Evolutionary conservation across 768 basidiomycete species (phyloP).

Genomic region (Stropharia rugosoannulata): DNA sequence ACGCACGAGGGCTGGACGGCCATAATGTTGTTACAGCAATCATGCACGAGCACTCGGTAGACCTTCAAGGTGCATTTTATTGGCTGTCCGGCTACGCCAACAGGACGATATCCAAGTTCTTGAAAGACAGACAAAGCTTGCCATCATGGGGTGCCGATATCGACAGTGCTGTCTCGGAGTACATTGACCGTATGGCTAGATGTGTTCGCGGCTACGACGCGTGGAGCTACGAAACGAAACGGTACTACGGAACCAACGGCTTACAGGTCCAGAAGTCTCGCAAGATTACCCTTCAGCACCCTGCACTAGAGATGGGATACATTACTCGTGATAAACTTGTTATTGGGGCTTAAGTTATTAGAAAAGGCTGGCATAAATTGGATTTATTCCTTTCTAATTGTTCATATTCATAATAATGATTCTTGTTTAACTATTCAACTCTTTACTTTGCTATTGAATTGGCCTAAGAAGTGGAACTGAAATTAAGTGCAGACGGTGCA

Average conservation of each 20-base stretch:
- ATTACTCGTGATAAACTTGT: slow-evolving; percentile 16
- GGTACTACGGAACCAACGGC: slow-evolving; percentile 37
- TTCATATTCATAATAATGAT: no score
- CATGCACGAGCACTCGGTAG: slow-evolving; percentile 42
- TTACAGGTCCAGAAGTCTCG: slow-evolving; percentile 12
- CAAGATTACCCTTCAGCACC: slow-evolving; percentile 13
- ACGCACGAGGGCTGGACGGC: slow-evolving; percentile 29
- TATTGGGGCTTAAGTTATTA: not conserved
- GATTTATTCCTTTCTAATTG: not conserved
- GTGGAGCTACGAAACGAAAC: slow-evolving; percentile 50
- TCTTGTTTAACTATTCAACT: no score
- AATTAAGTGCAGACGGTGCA: no score
- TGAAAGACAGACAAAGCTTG: slow-evolving; percentile 30
- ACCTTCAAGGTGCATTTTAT: slow-evolving; percentile 39
- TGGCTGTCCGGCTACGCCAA: slow-evolving; percentile 36
- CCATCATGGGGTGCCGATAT: slow-evolving; percentile 41
- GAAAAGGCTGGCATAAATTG: not conserved
- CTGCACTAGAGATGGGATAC: slow-evolving; percentile 14
- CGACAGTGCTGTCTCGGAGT: slow-evolving; percentile 33
- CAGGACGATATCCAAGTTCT: slow-evolving; percentile 35
- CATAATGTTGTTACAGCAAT: slow-evolving; percentile 54
- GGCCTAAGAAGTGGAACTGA: no score
- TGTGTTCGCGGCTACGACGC: slow-evolving; percentile 50
- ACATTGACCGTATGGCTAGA: slow-evolving; percentile 46
- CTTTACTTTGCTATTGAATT: no score